phyloP scores from a whole-genome alignment of 495 filamentous ascomycete genomes.

The Endocarpon pusillum region DNA sequence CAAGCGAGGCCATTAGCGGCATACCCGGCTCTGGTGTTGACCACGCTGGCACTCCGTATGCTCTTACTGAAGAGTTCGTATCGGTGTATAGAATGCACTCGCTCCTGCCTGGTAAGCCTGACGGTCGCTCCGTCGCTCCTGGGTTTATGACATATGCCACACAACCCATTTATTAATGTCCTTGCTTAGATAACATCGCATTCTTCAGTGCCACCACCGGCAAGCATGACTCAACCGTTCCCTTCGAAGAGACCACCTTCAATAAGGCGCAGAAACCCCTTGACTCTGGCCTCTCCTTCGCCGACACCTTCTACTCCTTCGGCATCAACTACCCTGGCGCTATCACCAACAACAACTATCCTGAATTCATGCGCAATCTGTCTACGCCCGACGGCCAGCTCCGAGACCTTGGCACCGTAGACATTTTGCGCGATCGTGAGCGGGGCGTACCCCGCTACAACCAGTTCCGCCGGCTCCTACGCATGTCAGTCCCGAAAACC shows the following conservation, averaged over 20 bases:
- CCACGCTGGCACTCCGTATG: constrained; percentile 19
- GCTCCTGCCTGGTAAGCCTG: constrained; percentile 20
- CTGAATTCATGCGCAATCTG: constrained; percentile 21
- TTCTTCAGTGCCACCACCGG: constrained; percentile 19
- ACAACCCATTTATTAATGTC: too few species aligned
- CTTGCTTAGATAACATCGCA: constrained; percentile 24
- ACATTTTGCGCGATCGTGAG: constrained; percentile 28
- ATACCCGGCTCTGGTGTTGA: constrained; percentile 23
- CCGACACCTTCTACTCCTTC: constrained; percentile 27
- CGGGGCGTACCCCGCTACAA: constrained; percentile 29
- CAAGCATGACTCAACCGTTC: too few species aligned
- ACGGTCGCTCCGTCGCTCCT: not conserved
- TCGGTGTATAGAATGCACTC: constrained; percentile 26
- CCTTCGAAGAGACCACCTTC: too few species aligned
- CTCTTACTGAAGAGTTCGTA: constrained; percentile 28
- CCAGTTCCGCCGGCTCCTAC: constrained; percentile 24
- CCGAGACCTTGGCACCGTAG: constrained; percentile 23
- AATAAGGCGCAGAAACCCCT: constrained; percentile 14
- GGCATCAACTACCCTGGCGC: constrained; percentile 29
- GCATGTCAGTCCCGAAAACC: constrained; percentile 12
- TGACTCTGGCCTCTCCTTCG: constrained; percentile 16
- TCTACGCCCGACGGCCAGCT: too few species aligned
- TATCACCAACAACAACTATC: constrained; percentile 23
- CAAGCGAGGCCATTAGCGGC: constrained; percentile 20
- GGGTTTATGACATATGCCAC: not conserved